Percentiles rank a stretch among this genome's conserved stretches.
Conservation (phyloP, 208 protist species). For the Wallacemonas rigidus region DNA sequence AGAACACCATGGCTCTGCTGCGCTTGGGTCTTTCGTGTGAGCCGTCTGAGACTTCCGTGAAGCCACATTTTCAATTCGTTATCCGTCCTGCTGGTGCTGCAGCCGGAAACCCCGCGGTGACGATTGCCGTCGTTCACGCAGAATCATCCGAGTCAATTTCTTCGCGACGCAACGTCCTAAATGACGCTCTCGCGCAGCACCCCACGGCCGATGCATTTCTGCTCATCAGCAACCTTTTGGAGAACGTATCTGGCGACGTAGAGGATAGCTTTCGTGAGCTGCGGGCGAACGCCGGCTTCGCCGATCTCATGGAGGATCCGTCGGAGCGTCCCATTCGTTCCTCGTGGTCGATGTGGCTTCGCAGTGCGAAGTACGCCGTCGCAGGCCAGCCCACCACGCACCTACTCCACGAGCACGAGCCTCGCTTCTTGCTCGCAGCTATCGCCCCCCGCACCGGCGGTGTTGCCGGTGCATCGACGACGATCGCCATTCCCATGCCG, state of each 20-base stretch:
- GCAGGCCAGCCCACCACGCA: constrained; percentile 36
- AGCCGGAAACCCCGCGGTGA: constrained; percentile 13
- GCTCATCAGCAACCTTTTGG: constrained; percentile 66
- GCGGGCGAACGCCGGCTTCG: constrained; percentile 53
- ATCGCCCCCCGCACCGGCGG: constrained; percentile 38
- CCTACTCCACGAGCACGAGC: constrained; percentile 38
- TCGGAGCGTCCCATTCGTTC: constrained; percentile 38
- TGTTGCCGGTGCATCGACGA: constrained; percentile 26
- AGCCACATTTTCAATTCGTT: constrained; percentile 58
- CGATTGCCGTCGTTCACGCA: constrained; percentile 55
- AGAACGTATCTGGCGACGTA: constrained; percentile 29
- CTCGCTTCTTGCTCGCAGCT: constrained; percentile 38
- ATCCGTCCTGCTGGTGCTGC: constrained; percentile 33
- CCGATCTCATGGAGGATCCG: constrained; percentile 70
- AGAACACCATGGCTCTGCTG: constrained; percentile 61
- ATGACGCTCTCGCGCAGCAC: constrained; percentile 42
- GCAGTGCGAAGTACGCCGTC: constrained; percentile 61
- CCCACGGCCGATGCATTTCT: constrained; percentile 27
- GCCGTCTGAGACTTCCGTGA: constrained; percentile 44
- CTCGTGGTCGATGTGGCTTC: constrained; percentile 74
- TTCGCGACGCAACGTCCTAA: constrained; percentile 41
- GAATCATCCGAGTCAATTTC: constrained; percentile 24
- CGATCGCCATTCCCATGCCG: constrained; percentile 84
- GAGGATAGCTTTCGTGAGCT: constrained; percentile 56
- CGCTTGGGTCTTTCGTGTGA: constrained; percentile 64